A percentile compares a stretch with the other conserved stretches of the same genome.
Evolutionary conservation across 1,139 yeast genomes (phyloP).

Genomic region (Pichia sp.): DNA sequence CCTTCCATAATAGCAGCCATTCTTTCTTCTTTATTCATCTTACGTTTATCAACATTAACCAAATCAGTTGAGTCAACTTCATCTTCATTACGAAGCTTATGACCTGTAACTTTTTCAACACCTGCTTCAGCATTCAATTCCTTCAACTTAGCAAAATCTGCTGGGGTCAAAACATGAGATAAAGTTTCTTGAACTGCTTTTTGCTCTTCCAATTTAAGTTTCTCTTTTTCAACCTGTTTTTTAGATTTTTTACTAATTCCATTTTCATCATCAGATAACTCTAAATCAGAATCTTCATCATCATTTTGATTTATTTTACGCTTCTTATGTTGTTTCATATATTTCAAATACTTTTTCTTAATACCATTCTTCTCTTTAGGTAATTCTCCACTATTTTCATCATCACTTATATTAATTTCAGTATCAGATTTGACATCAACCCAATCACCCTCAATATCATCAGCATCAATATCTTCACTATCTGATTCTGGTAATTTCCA

Average conservation of each 20-base stretch:
- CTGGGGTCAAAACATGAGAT: slow-evolving; percentile 83
- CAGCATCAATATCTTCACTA: slow-evolving; percentile 33
- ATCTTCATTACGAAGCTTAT: slow-evolving; percentile 57
- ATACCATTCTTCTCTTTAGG: slow-evolving; percentile 38
- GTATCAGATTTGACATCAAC: slow-evolving; percentile 54
- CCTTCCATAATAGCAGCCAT: slow-evolving; percentile 85
- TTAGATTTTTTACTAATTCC: slow-evolving; percentile 27
- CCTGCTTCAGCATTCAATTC: slow-evolving; percentile 84
- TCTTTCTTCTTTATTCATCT: slow-evolving; percentile 85
- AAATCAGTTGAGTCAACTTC: slow-evolving; percentile 72
- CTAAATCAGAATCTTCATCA: slow-evolving; percentile 39
- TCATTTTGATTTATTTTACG: slow-evolving; percentile 25
- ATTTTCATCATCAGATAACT: slow-evolving; percentile 36
- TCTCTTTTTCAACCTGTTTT: slow-evolving; percentile 31
- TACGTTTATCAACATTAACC: slow-evolving; percentile 80
- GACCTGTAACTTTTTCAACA: slow-evolving; percentile 61
- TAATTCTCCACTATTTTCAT: slow-evolving; percentile 34
- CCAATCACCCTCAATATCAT: slow-evolving; percentile 61
- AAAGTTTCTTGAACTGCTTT: slow-evolving; percentile 59
- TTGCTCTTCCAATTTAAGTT: slow-evolving; percentile 28
- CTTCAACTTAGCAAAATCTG: slow-evolving; percentile 92
- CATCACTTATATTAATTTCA: slow-evolving; percentile 48
- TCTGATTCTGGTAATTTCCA: slow-evolving; percentile 37
- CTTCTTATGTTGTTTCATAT: slow-evolving; percentile 30
- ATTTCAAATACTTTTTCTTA: slow-evolving; percentile 29